Evolutionary conservation across 2,329 filamentous ascomycete species (phyloP).

Genomic region (Cladosporium sp.): DNA sequence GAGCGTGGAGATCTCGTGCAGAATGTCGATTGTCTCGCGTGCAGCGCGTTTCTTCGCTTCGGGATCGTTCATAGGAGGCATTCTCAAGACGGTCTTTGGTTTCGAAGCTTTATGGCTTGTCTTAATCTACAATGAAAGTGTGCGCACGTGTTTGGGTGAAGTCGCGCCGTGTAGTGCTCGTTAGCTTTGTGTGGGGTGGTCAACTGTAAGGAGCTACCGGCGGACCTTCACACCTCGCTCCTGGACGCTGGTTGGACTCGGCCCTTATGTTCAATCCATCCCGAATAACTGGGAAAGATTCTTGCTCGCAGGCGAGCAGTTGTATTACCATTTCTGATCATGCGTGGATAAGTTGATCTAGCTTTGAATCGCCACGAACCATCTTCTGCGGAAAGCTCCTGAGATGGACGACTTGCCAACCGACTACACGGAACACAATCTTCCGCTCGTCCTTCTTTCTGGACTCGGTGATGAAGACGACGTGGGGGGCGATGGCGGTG

Average conservation of each 20-base stretch:
- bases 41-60: constrained; percentile 69
- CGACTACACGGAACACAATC: constrained; percentile 78
- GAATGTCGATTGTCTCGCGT: constrained; percentile 70
- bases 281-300: not conserved
- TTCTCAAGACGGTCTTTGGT: not conserved
- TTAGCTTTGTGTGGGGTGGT: not conserved
- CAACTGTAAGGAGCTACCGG: not conserved
- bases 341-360: not conserved
- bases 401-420: constrained; percentile 72
- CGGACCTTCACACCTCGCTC: not conserved
- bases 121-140: not conserved
- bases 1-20: constrained; percentile 72
- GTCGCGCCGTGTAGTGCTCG: not conserved
- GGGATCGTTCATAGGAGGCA: constrained; percentile 30
- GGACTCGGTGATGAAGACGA: constrained; percentile 52
- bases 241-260: not conserved
- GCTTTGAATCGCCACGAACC: not conserved
- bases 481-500: not conserved
- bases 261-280: not conserved
- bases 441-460: constrained; percentile 76
- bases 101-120: not conserved
- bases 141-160: not conserved
- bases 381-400: not conserved
- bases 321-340: not conserved
- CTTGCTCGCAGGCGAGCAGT: constrained; percentile 6